phyloP scores from a whole-genome alignment of 2,329 filamentous ascomycete species.

The Colletotrichum cordylinicola region DNA sequence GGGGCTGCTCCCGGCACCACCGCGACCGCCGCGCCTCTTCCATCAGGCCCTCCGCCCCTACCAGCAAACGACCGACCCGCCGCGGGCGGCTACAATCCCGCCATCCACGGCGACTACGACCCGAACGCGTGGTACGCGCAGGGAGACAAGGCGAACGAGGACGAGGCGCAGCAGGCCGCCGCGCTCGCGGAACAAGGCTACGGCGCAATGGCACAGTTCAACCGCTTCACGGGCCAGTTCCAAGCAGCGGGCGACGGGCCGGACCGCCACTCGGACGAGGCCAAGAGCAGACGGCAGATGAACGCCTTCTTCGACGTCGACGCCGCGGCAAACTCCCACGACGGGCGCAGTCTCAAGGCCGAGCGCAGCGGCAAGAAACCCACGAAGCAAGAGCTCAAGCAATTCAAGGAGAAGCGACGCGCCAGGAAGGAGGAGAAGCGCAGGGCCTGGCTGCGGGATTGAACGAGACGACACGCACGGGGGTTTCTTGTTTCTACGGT shows the following conservation, averaged over 20 bases:
- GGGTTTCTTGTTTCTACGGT: background rate
- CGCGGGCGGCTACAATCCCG: conserved; percentile 88
- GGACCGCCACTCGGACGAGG: conserved; percentile 84
- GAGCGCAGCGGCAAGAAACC: conserved; percentile 87
- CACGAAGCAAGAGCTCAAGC: conserved; percentile 84
- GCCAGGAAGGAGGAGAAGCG: conserved; percentile 95
- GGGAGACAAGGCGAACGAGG: conserved; percentile 51
- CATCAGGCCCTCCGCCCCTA: conserved; percentile 34
- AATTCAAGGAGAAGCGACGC: conserved; percentile 87
- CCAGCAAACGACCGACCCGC: conserved; percentile 44
- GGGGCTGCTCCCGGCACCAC: conserved; percentile 24
- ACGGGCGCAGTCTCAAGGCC: conserved; percentile 88
- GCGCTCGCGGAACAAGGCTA: conserved; percentile 59
- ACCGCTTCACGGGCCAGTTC: conserved; percentile 87
- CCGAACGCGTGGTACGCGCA: conserved; percentile 94
- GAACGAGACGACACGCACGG: conserved; percentile 32
- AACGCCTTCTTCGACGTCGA: conserved; percentile 96
- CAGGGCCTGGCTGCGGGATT: conserved; percentile 88
- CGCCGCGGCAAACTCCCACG: conserved; percentile 87
- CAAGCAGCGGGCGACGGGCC: conserved; percentile 72
- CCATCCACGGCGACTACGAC: conserved; percentile 96
- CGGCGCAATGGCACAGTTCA: conserved; percentile 76
- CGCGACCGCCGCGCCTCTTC: conserved; percentile 26
- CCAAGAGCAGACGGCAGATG: conserved; percentile 88
- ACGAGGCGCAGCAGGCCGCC: conserved; percentile 33